A percentile compares a stretch with the other conserved stretches of the same genome.
These are phyloP conservation scores for Papiliotrema laurentii DNA, from an alignment of 1,284 basidiomycete species.

Conservation along the genomic window DNA sequence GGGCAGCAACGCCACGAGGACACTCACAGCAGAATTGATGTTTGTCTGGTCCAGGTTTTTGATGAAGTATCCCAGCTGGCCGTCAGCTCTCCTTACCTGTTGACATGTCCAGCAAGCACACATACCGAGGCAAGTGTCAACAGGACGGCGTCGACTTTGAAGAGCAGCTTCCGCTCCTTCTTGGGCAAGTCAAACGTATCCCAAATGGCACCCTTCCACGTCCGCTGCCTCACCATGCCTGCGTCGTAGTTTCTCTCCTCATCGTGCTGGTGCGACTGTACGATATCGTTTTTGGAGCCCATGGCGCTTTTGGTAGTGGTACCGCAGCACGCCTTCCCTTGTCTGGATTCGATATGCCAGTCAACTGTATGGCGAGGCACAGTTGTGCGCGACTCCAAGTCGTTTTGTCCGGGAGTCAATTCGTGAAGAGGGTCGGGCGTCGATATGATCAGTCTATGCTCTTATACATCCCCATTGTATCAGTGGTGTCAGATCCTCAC, in stretches of 20 bases:
- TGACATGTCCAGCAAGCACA: background rate
- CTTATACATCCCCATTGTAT: too few relatives aligned
- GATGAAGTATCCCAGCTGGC: conserved; percentile 34
- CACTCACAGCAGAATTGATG: conserved; percentile 30
- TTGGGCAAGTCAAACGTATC: conserved; percentile 34
- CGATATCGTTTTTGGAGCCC: too few relatives aligned
- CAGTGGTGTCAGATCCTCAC: too few relatives aligned
- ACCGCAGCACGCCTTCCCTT: background rate
- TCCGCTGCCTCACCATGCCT: background rate
- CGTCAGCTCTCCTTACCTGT: background rate
- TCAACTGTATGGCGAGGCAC: too few relatives aligned
- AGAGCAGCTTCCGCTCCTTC: conserved; percentile 31
- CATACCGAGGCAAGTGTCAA: conserved; percentile 35
- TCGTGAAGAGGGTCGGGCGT: too few relatives aligned
- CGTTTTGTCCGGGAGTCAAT: too few relatives aligned
- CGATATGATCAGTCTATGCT: too few relatives aligned
- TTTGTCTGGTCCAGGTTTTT: conserved; percentile 37
- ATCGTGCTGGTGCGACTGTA: too few relatives aligned
- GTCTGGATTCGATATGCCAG: background rate
- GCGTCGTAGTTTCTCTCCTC: background rate
- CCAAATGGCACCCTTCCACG: conserved; percentile 32
- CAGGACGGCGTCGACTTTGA: conserved; percentile 41
- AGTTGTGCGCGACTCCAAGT: too few relatives aligned
- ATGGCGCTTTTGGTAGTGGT: background rate
- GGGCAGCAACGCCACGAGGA: conserved; percentile 50